Base-by-base conservation (phyloP, 257 asterid species). In the Vinca minor region DNA sequence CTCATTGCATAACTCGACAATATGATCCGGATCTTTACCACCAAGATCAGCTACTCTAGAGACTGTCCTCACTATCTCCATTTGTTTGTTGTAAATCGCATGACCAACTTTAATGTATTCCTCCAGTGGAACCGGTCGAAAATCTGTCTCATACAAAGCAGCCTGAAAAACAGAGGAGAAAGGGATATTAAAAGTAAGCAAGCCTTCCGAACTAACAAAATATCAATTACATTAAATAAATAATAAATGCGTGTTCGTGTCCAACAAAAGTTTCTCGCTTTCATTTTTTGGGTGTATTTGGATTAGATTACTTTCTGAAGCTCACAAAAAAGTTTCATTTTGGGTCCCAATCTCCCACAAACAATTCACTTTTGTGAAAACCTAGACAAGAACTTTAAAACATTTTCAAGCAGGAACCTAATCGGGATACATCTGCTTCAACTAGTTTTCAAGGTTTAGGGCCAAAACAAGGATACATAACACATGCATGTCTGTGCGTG, bases 111-210 rank as follows among this genome's bases (percentile, higher is more conserved):
- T 92, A 60, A 92, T 78, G 77, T 82, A 89, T 72, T 92, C 97
- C 82, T 82, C 97, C 82, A 92, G 73, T 45, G 98, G 98, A 73
- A 92, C 98, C 44, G 97, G 98, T 49, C 98, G 93, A 75, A 92
- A 92, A 76, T 87, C 76, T 10, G 98, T 92, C 84, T 89, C 95
- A 69, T 89, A 92, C 45, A 89, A 85, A 62, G 98, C 95, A 46
- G 97, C 98, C 98, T 92, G 76, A 72, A 73, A 64, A 10, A 54
- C 41, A 38, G 39, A 15, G 11, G 5, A 15, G 42, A 17, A 59
- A 11, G 53, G 55, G 34, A 47, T 15, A 36, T 38, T 61, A 39
- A 56, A 67, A 65, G 71, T 36, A 44, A 14, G 25, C 25, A 25
- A 53, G 29, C 23, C 38, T 52, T 58, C 14, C 25, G 26, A 36